Evolutionary conservation across 2,329 filamentous ascomycete genomes (phyloP), one percentile per base, ranked within the genome.

Genomic region (Trichoderma sp.): DNA sequence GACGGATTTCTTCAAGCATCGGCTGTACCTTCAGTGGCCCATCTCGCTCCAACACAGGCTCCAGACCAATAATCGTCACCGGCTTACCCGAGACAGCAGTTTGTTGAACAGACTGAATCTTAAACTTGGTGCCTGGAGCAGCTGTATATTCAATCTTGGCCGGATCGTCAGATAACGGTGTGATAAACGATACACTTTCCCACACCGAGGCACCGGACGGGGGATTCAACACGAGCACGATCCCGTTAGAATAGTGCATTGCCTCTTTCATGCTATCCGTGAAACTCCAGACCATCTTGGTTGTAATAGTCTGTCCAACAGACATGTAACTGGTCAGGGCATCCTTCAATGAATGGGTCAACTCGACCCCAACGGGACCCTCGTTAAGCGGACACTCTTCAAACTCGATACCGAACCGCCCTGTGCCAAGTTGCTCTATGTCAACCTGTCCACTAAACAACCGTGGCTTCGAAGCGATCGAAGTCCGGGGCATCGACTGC

Each of bases 381-480:
- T 47, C 3, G 24, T 73, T 73, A 18, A 73, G 30, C 9, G 62
- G 71, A 15, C 68, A 73, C 28, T 73, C 68, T 26, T 28, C 26
- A 6, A 73, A 73, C 18, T 71, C 71, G 8, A 68, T 58, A 26
- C 68, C 71, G 18, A 73, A 73, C 26, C 62, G 62, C 15, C 28
- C 58, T 18, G 51, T 53, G 6, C 68, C 56, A 3, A 73, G 62
- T 15, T 71, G 71, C 14, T 15, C 53, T 4, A 73, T 57, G n/a
- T 73, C 71, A 34, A 71, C 61, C 57, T 73, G 71, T n/a, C 71
- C 71, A 9, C 71, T 73, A n/a, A 62, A 73, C n/a, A 73, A 15
- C 32, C 51, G 56, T 12, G 68, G 60, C 71, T 24, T 71, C 1
- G 62, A 62, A 6, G 34, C 32, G 1, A 62, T 21, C 43, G 71